Conservation (phyloP, 2,329 filamentous ascomycete species). For the Colletotrichum neosansevieriae region DNA sequence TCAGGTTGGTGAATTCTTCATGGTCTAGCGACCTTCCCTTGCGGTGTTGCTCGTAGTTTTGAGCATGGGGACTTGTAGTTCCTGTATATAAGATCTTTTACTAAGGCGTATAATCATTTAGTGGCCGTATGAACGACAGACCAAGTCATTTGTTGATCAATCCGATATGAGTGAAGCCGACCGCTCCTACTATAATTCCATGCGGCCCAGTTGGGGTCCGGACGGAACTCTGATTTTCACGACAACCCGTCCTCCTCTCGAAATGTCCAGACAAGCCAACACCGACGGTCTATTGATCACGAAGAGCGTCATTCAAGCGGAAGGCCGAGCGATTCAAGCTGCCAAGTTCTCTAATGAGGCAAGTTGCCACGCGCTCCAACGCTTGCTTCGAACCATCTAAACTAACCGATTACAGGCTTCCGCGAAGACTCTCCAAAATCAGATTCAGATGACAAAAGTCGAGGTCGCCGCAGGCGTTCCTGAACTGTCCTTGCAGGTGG, state of each 20-base stretch:
- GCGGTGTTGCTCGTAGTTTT: neutral
- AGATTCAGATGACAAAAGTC: conserved; percentile 68
- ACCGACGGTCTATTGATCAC: conserved; percentile 65
- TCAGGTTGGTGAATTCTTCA: conserved; percentile 81
- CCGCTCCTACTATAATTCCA: conserved; percentile 76
- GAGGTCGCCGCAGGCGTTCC: conserved; percentile 69
- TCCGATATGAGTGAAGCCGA: conserved; percentile 73
- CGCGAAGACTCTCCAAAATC: conserved; percentile 65
- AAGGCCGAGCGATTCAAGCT: conserved; percentile 73
- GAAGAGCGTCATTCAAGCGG: conserved; percentile 70
- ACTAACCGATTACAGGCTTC: conserved; percentile 59
- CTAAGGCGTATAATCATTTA: conserved; percentile 62
- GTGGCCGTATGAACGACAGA: conserved; percentile 88
- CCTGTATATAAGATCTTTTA: conserved; percentile 52
- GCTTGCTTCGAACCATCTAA: neutral
- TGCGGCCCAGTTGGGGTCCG: conserved; percentile 84
- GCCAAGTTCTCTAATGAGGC: conserved; percentile 72
- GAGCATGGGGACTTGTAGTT: neutral
- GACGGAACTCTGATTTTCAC: conserved; percentile 78
- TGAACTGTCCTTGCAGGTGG: conserved; percentile 60
- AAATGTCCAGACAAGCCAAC: conserved; percentile 45
- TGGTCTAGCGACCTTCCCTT: conserved; percentile 38
- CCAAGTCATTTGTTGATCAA: conserved; percentile 74
- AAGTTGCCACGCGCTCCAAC: conserved; percentile 35
- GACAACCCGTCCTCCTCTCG: conserved; percentile 44